Evolutionary conservation across 2,329 filamentous ascomycete genomes (phyloP).

Genomic region (Trichoderma sp.): DNA sequence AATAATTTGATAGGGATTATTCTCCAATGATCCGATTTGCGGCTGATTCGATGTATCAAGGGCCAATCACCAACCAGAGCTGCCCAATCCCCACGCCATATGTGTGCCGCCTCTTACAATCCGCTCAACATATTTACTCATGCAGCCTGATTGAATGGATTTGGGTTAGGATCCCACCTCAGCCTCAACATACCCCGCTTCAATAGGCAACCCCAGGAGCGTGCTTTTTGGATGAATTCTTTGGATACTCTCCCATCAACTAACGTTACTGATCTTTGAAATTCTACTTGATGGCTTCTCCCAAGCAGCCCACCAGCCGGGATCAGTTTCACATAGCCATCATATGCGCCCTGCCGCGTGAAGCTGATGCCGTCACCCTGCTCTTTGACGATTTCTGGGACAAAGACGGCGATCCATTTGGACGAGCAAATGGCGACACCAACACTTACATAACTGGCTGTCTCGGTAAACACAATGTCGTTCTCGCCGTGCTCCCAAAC

Average conservation of each 20-base stretch:
- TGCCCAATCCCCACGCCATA: not conserved
- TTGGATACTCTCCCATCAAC: not conserved
- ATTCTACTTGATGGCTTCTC: not conserved
- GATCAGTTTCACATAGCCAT: slow-evolving; percentile 28
- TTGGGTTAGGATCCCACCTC: not conserved
- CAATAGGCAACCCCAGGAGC: not conserved
- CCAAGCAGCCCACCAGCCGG: not conserved
- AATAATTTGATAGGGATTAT: not conserved
- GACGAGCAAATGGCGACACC: slow-evolving; percentile 26
- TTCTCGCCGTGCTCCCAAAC: slow-evolving; percentile 28
- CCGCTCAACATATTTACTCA: not conserved
- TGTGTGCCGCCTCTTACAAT: not conserved
- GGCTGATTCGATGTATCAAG: not conserved
- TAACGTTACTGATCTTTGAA: not conserved
- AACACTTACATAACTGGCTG: slow-evolving; percentile 33
- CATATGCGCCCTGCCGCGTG: slow-evolving; percentile 28
- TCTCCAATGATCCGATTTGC: not conserved
- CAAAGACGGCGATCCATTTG: slow-evolving; percentile 22
- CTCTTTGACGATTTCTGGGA: slow-evolving; percentile 31
- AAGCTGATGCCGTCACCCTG: slow-evolving; percentile 26
- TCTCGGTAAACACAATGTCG: slow-evolving; percentile 29
- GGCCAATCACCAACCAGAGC: not conserved
- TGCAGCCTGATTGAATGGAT: not conserved
- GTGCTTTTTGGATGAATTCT: not conserved
- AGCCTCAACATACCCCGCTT: slow-evolving; percentile 6